A percentile compares a stretch with the other conserved stretches of the same genome.
phyloP scores from a whole-genome alignment of 2,329 filamentous ascomycete species.

The Cladobotryum mycophilum region DNA sequence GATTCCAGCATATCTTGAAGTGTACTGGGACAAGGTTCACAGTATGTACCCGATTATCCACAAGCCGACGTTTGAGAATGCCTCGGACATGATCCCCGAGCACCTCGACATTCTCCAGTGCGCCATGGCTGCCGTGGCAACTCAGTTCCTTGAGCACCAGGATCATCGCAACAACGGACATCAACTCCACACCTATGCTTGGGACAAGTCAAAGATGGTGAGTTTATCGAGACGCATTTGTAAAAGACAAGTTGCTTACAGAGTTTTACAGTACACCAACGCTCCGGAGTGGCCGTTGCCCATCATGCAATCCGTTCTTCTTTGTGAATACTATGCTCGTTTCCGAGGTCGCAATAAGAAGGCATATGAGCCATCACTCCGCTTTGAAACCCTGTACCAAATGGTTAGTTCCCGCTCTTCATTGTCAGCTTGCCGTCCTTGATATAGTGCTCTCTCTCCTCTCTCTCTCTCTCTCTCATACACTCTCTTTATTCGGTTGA shows the following conservation, averaged over 20 bases:
- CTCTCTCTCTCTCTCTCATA: slow-evolving; percentile 22
- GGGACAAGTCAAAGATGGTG: slow-evolving; percentile 44
- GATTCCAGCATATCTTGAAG: slow-evolving; percentile 44
- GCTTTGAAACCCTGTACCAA: slow-evolving; percentile 46
- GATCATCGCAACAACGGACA: slow-evolving; percentile 46
- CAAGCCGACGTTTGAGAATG: slow-evolving; percentile 37
- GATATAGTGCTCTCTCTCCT: slow-evolving; percentile 17
- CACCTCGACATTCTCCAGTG: slow-evolving; percentile 39
- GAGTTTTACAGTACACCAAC: slow-evolving; percentile 2
- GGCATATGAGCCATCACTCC: slow-evolving; percentile 40
- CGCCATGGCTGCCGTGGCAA: slow-evolving; percentile 52
- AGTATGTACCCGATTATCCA: slow-evolving; percentile 46
- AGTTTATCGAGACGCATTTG: slow-evolving; percentile 26
- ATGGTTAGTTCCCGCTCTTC: slow-evolving; percentile 41
- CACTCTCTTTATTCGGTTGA: slow-evolving; percentile 12
- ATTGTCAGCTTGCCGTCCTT: neutral
- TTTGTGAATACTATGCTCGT: slow-evolving; percentile 50
- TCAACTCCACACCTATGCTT: slow-evolving; percentile 46
- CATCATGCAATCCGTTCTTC: slow-evolving; percentile 47
- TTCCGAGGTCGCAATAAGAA: slow-evolving; percentile 47
- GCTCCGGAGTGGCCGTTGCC: slow-evolving; percentile 39
- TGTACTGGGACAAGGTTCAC: slow-evolving; percentile 49
- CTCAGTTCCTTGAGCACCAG: slow-evolving; percentile 42
- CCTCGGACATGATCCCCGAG: slow-evolving; percentile 24
- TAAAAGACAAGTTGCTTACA: slow-evolving; percentile 2